Evolutionary conservation across 2,329 filamentous ascomycete species (phyloP).

Genomic region (Dothidotthia symphoricarpi): DNA sequence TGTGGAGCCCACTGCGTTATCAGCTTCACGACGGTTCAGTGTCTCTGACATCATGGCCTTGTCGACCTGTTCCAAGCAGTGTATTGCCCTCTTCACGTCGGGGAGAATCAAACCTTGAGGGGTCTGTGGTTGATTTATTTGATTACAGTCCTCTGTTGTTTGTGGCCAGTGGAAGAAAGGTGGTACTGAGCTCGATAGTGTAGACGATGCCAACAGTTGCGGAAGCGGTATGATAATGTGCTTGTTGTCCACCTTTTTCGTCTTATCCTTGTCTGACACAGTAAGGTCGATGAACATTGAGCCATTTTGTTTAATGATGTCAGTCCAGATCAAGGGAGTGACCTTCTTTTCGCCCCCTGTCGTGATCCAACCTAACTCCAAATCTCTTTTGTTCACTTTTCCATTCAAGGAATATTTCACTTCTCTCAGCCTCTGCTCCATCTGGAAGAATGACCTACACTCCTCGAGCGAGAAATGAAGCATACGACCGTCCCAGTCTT

Average conservation of each 20-base stretch:
- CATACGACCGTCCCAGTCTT: slow-evolving; percentile 19
- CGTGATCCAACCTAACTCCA: slow-evolving; percentile 10
- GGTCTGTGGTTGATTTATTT: not conserved
- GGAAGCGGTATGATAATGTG: not conserved
- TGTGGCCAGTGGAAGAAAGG: slow-evolving; percentile 35
- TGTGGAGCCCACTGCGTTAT: slow-evolving; percentile 15
- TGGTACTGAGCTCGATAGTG: slow-evolving; percentile 6
- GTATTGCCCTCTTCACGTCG: slow-evolving; percentile 5
- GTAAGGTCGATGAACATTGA: slow-evolving; percentile 23
- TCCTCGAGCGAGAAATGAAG: slow-evolving; percentile 20
- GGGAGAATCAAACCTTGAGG: not conserved
- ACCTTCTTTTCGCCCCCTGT: slow-evolving; percentile 7
- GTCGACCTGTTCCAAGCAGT: slow-evolving; percentile 26
- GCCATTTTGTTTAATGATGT: slow-evolving; percentile 15
- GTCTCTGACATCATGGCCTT: slow-evolving; percentile 21
- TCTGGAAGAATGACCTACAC: slow-evolving; percentile 32
- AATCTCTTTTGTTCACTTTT: not conserved
- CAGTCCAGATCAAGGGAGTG: slow-evolving; percentile 21
- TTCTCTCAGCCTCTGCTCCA: slow-evolving; percentile 29
- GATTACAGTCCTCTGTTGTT: not conserved
- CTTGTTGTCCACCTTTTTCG: not conserved
- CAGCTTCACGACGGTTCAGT: slow-evolving; percentile 5
- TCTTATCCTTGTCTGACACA: slow-evolving; percentile 4
- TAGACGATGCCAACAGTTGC: not conserved
- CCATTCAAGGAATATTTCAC: slow-evolving; percentile 6